Evolutionary conservation across 257 asterid species (phyloP).

Genomic region (Sherardia arvensis): DNA sequence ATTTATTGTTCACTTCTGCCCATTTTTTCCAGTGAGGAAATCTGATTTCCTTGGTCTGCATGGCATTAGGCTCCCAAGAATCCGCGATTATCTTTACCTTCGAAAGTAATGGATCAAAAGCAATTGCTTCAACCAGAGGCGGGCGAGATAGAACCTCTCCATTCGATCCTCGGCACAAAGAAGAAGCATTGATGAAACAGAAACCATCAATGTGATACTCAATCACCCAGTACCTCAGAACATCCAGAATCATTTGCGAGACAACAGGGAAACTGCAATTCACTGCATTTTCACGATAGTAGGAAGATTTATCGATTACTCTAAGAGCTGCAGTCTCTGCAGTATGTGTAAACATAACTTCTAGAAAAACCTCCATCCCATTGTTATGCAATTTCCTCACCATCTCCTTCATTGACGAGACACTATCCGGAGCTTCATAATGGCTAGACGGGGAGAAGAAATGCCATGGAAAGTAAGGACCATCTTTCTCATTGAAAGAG

Average conservation of each 20-base stretch:
- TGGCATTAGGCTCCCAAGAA: conserved; percentile 50
- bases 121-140: conserved; percentile 79
- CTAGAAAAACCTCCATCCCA: conserved; percentile 75
- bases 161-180: conserved; percentile 46
- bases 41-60: conserved; percentile 28
- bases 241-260: conserved; percentile 67
- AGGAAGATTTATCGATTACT: conserved; percentile 45
- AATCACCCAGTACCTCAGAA: conserved; percentile 78
- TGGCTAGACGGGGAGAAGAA: conserved; percentile 58
- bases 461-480: conserved; percentile 74
- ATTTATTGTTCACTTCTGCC: conserved; percentile 75
- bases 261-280: conserved; percentile 74
- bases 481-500: conserved; percentile 59
- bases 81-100: conserved; percentile 72
- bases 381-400: conserved; percentile 62
- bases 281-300: conserved; percentile 35
- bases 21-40: conserved; percentile 98
- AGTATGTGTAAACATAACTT: conserved; percentile 80
- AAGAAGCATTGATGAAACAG: conserved; percentile 57
- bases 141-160: conserved; percentile 77
- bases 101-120: conserved; percentile 81
- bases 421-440: conserved; percentile 36
- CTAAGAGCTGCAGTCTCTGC: conserved; percentile 38
- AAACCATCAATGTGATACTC: conserved; percentile 87
- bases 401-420: conserved; percentile 74